Conservation (phyloP, 1,284 basidiomycete genomes). For the Fistulinella cinereoalba region DNA sequence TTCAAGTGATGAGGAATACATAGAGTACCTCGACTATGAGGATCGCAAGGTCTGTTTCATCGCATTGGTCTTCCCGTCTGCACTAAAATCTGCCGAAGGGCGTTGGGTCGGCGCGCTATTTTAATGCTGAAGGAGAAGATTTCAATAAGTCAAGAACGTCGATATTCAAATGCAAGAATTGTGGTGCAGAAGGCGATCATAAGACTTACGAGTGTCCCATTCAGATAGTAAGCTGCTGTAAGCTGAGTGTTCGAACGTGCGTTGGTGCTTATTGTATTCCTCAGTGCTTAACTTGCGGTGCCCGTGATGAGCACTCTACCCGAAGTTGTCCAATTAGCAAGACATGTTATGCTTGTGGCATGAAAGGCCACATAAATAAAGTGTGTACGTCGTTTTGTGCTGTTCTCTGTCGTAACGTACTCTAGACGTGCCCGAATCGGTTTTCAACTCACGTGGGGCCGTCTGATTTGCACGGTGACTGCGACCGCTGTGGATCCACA, state of each 20-base stretch:
- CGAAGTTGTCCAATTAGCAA: slow-evolving; percentile 82
- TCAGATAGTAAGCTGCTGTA: slow-evolving; percentile 52
- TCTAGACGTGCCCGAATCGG: slow-evolving; percentile 76
- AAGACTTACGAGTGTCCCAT: slow-evolving; percentile 62
- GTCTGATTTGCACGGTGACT: slow-evolving; percentile 46
- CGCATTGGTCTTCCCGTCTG: slow-evolving; percentile 1
- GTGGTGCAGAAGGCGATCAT: slow-evolving; percentile 68
- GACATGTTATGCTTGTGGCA: slow-evolving; percentile 82
- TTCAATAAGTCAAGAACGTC: slow-evolving; percentile 38
- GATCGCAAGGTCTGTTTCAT: slow-evolving; percentile 49
- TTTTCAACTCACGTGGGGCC: slow-evolving; percentile 31
- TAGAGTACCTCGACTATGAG: slow-evolving; percentile 73
- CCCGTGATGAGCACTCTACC: slow-evolving; percentile 79
- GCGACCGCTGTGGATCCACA: slow-evolving; percentile 72
- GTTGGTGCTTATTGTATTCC: slow-evolving; percentile 4
- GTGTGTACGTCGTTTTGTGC: slow-evolving; percentile 37
- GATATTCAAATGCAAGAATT: slow-evolving; percentile 65
- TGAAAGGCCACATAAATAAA: slow-evolving; percentile 79
- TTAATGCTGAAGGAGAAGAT: slow-evolving; percentile 46
- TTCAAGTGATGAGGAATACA: slow-evolving; percentile 56
- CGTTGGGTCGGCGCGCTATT: slow-evolving; percentile 58
- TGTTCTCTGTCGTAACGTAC: slow-evolving; percentile 4
- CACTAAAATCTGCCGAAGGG: slow-evolving; percentile 21
- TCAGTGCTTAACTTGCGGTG: slow-evolving; percentile 87
- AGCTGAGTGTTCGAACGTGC: not conserved